Base-by-base conservation (phyloP, 2,329 filamentous ascomycete species). In the Dothidotthia symphoricarpi region DNA sequence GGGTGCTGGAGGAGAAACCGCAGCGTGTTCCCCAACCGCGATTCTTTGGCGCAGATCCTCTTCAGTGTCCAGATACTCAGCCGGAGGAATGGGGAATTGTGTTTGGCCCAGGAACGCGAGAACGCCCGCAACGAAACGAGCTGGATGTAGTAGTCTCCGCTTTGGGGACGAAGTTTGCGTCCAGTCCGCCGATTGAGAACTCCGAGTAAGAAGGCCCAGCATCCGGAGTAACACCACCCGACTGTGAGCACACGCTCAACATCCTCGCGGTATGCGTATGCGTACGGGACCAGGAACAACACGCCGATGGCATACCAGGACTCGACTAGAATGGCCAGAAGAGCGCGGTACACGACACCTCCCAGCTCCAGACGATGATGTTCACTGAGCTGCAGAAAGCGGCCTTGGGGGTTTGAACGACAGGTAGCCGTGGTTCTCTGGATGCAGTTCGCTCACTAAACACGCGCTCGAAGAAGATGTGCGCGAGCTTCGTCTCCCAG, bases 1-100 rank as follows among this genome's bases (percentile, higher is more conserved):
- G 80, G 81, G 55, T 85, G 78, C 34, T 82, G 74, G 9, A 85
- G 72, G 0, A 84, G 66, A 46, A 83, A 84, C 1, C 68, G 62
- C 0, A 83, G 62, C 0, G 75, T 74, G 24, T 75, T 71, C 2
- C 64, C 61, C 31, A 69, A 68, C 0, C 68, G 42, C 7, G 57
- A 61, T 33, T 61, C 36, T 4, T 66, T 56, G 0, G 75, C 73
- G 0, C 69, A 56, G 3, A 73, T 35, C 47, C 74, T 78, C 31
- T 67, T 75, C 50, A 76, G 71, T 6, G 58, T 60, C 79, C 79
- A 85, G 25, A 85, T 73, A 7, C 77, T 66, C 1, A 82, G 58
- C 1, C 81, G 73, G 0, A 82, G 69, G 35, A 82, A 80, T 64
- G 0, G 80, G 81, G 40, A 81, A 84, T 31, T 70, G 71, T 0